Conservation (phyloP, 495 filamentous ascomycete genomes). For the Glutinoglossum americanum region DNA sequence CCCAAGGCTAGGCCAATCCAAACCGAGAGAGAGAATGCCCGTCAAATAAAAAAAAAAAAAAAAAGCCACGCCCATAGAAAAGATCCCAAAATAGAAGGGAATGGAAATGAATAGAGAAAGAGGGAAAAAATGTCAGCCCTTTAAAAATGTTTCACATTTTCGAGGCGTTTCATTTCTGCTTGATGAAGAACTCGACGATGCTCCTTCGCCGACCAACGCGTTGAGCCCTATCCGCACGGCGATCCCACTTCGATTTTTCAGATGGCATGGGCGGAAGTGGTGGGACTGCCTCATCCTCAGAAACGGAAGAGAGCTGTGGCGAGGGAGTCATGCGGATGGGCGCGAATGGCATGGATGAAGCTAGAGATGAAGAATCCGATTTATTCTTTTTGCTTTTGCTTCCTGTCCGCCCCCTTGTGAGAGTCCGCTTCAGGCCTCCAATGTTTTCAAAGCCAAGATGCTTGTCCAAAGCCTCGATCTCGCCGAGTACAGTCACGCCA, state of each 20-base stretch:
- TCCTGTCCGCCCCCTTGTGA: slow-evolving; percentile 8
- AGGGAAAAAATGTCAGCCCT: neutral
- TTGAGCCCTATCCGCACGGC: slow-evolving; percentile 17
- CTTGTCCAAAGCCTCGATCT: slow-evolving; percentile 38
- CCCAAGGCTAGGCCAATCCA: too few relatives aligned
- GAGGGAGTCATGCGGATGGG: neutral
- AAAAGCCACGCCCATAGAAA: neutral
- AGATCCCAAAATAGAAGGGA: neutral
- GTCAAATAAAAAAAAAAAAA: too few relatives aligned
- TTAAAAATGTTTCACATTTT: neutral
- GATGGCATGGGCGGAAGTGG: neutral
- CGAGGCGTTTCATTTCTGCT: slow-evolving; percentile 8
- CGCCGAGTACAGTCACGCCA: slow-evolving; percentile 43
- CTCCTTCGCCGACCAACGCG: slow-evolving; percentile 26
- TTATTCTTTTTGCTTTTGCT: neutral
- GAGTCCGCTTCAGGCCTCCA: slow-evolving; percentile 7
- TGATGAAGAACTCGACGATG: slow-evolving; percentile 27
- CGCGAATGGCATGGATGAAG: neutral
- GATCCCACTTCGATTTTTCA: slow-evolving; percentile 6
- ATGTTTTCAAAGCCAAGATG: slow-evolving; percentile 17
- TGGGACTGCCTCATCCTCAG: neutral
- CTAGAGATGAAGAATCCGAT: slow-evolving; percentile 1
- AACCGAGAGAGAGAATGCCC: too few relatives aligned
- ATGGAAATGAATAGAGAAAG: neutral
- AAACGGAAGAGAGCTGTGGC: neutral